Percentiles rank a stretch among this genome's conserved stretches.
Evolutionary conservation across 805 yeast genomes (phyloP).

Genomic region (Saccharomyces kudriavzevii): DNA sequence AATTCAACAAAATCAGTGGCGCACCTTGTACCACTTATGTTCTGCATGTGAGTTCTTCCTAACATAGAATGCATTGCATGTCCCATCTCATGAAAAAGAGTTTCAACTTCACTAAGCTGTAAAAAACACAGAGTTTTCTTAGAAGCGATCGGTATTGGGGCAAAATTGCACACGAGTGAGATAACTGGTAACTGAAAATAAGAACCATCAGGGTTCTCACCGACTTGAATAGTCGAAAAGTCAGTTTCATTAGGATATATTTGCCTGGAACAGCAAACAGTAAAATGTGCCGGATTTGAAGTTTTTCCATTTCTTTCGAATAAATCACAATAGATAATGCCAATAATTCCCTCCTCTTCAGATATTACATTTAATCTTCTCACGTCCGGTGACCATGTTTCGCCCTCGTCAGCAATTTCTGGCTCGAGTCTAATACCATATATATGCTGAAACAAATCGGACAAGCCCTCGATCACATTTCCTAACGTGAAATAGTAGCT

Average conservation of each 20-base stretch:
- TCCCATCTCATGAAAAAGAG: conserved; percentile 97
- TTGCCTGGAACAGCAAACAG: conserved; percentile 87
- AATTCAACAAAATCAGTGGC: conserved; percentile 94
- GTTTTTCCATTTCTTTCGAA: conserved; percentile 70
- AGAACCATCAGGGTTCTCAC: conserved; percentile 34
- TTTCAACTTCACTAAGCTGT: conserved; percentile 74
- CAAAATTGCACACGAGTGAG: conserved; percentile 79
- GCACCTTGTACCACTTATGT: conserved; percentile 90
- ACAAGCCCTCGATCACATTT: conserved; percentile 74
- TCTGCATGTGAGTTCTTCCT: conserved; percentile 83
- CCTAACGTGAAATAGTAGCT: conserved; percentile 75
- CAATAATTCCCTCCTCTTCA: conserved; percentile 55
- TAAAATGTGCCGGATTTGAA: conserved; percentile 89
- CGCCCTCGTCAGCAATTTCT: conserved; percentile 54
- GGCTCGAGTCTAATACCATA: conserved; percentile 77
- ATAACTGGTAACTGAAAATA: conserved; percentile 81
- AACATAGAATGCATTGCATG: conserved; percentile 98
- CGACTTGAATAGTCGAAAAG: conserved; percentile 29
- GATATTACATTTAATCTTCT: conserved; percentile 71
- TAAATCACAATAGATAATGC: conserved; percentile 80
- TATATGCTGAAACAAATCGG: conserved; percentile 55
- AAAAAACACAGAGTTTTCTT: conserved; percentile 46
- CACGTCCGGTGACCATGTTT: conserved; percentile 84
- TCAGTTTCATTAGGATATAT: conserved; percentile 50
- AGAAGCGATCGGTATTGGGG: conserved; percentile 31